These are phyloP conservation scores for Synchytrium microbalum DNA, from an alignment of 371 early-diverging fungal species.

Conservation along the genomic window DNA sequence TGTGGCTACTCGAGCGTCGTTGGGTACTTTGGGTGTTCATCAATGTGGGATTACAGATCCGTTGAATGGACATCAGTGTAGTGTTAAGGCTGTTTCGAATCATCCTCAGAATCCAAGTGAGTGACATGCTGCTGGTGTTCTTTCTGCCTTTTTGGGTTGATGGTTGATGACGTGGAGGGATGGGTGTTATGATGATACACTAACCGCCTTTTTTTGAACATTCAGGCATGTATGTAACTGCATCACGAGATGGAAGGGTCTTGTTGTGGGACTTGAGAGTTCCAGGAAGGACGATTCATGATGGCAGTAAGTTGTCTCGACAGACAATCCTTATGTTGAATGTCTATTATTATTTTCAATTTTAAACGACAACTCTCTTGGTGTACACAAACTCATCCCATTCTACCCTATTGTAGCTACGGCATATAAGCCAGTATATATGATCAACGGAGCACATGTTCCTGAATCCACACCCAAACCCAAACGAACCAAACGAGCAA, in stretches of 20 bases:
- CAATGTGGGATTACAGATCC: constrained; percentile 17
- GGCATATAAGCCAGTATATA: not conserved
- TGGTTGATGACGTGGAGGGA: no score
- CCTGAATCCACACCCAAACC: not conserved
- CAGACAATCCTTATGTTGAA: no score
- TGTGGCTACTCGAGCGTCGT: constrained; percentile 34
- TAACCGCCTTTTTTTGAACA: not conserved
- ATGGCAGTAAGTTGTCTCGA: constrained; percentile 15
- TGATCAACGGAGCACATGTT: constrained; percentile 5
- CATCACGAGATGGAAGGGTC: constrained; percentile 54
- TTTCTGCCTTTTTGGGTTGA: no score
- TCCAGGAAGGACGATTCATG: constrained; percentile 13
- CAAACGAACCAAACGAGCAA: not conserved
- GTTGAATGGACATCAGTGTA: constrained; percentile 46
- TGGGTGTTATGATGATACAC: not conserved
- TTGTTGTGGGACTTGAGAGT: constrained; percentile 57
- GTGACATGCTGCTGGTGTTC: constrained; percentile 7
- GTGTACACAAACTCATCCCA: no score
- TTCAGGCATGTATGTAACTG: constrained; percentile 51
- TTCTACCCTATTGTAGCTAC: no score
- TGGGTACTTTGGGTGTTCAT: not conserved
- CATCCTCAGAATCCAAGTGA: constrained; percentile 48
- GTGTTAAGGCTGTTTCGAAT: constrained; percentile 48
- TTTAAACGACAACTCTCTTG: no score
- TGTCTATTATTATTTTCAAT: not conserved